These are phyloP conservation scores for Trametes coccinea DNA, from an alignment of 768 basidiomycete species.

Conservation along the genomic window DNA sequence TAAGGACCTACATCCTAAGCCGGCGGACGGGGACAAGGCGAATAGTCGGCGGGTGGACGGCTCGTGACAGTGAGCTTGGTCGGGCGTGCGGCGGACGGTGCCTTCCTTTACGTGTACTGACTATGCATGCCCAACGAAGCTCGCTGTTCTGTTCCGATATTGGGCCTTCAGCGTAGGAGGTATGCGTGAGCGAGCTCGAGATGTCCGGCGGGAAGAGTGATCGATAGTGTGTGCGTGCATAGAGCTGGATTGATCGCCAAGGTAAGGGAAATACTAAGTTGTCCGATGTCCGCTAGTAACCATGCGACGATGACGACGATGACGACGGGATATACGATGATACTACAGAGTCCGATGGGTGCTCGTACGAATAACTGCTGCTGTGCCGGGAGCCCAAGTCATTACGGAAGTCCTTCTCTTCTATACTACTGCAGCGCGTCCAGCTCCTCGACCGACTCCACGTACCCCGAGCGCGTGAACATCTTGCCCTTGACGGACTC, in stretches of 20 bases:
- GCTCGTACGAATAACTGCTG: conserved; percentile 9
- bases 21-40: conserved; percentile 4
- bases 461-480: conserved; percentile 74
- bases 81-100: conserved; percentile 11
- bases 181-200: too few relatives aligned
- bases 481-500: conserved; percentile 74
- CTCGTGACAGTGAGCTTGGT: conserved; percentile 21
- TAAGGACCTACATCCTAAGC: conserved; percentile 2
- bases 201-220: too few relatives aligned
- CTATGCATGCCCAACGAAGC: conserved; percentile 8
- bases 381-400: background rate
- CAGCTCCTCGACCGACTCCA: conserved; percentile 65
- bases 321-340: conserved; percentile 8
- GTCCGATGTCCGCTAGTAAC: conserved; percentile 17
- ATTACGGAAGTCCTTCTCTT: conserved; percentile 14
- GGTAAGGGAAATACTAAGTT: background rate
- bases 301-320: conserved; percentile 4
- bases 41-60: conserved; percentile 20
- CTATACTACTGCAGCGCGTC: conserved; percentile 57
- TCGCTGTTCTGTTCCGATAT: background rate
- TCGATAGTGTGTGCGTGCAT: background rate
- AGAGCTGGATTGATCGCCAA: background rate
- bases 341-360: conserved; percentile 23
- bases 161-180: background rate
- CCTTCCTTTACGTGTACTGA: conserved; percentile 8